These are phyloP conservation scores for Fragaria ananassa DNA, from an alignment of 306 rosid genomes.

Conservation along the genomic window DNA sequence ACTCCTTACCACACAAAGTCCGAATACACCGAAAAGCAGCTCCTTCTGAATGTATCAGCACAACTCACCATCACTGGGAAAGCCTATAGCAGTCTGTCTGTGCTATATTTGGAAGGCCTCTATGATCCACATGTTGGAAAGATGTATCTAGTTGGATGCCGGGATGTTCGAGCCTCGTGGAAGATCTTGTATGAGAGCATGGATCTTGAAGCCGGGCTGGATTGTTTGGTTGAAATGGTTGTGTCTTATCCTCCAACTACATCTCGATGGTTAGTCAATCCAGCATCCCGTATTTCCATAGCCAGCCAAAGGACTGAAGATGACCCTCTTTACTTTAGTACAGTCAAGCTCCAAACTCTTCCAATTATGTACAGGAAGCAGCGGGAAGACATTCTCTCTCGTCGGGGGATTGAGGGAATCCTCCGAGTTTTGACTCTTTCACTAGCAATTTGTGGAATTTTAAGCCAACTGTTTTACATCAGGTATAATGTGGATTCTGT, in stretches of 20 bases:
- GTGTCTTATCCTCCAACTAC: conserved; percentile 84
- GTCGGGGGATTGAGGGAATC: conserved; percentile 68
- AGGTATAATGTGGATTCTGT: conserved; percentile 52
- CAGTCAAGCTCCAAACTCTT: conserved; percentile 57
- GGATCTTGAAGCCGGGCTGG: conserved; percentile 81
- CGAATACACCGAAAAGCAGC: conserved; percentile 75
- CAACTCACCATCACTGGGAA: conserved; percentile 59
- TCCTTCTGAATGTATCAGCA: conserved; percentile 83
- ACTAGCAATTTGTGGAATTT: conserved; percentile 59
- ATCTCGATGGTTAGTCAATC: conserved; percentile 72
- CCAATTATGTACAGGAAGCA: conserved; percentile 73
- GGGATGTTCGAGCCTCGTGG: conserved; percentile 82
- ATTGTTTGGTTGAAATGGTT: conserved; percentile 71
- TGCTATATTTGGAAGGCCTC: conserved; percentile 75
- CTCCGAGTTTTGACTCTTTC: conserved; percentile 80
- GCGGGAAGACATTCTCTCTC: conserved; percentile 73
- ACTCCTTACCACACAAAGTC: conserved; percentile 51
- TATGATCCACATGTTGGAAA: conserved; percentile 76
- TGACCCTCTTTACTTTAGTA: conserved; percentile 52
- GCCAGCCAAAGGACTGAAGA: conserved; percentile 70
- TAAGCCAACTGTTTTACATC: conserved; percentile 69
- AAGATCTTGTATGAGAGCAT: conserved; percentile 53
- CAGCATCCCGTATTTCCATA: conserved; percentile 60
- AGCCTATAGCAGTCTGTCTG: conserved; percentile 48
- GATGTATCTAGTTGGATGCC: conserved; percentile 88